These are phyloP conservation scores for Zymoseptoria pseudotritici DNA, from an alignment of 2,329 filamentous ascomycete species.

Conservation along the genomic window DNA sequence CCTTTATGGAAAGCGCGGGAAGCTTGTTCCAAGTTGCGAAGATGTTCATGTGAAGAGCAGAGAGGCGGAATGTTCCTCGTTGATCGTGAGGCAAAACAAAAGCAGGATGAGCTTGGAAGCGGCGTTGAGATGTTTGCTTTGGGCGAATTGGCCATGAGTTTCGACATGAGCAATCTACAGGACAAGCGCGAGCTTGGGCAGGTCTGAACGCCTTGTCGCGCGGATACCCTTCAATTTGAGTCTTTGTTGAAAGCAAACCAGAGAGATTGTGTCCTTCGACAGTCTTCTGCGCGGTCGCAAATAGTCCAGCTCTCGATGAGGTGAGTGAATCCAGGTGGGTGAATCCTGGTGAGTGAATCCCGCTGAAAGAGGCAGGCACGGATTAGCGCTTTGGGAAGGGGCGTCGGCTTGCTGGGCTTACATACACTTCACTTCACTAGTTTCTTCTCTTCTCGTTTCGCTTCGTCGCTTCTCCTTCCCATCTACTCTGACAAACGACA, in stretches of 20 bases:
- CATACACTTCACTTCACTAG: neutral
- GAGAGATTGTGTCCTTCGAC: neutral
- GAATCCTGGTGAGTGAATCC: neutral
- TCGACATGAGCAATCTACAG: slow-evolving; percentile 3
- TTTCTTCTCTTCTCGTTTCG: neutral
- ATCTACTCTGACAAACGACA: neutral
- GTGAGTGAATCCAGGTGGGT: neutral
- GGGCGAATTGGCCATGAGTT: neutral
- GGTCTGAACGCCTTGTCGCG: neutral
- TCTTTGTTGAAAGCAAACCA: neutral
- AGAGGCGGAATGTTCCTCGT: neutral
- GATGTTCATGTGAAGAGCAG: slow-evolving; percentile 41
- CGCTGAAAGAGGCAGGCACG: neutral
- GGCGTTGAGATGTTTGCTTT: neutral
- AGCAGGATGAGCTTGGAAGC: neutral
- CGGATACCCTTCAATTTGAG: neutral
- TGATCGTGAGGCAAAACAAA: neutral
- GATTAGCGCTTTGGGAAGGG: neutral
- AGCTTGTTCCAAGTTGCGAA: slow-evolving; percentile 45
- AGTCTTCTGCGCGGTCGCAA: neutral
- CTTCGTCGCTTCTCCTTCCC: neutral
- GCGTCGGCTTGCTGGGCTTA: neutral
- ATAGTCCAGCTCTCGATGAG: neutral
- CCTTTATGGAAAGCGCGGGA: slow-evolving; percentile 40
- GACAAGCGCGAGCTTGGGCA: slow-evolving; percentile 2